Evolutionary conservation across 2,329 filamentous ascomycete genomes (phyloP).

Genomic region (Trichoderma lentiforme): DNA sequence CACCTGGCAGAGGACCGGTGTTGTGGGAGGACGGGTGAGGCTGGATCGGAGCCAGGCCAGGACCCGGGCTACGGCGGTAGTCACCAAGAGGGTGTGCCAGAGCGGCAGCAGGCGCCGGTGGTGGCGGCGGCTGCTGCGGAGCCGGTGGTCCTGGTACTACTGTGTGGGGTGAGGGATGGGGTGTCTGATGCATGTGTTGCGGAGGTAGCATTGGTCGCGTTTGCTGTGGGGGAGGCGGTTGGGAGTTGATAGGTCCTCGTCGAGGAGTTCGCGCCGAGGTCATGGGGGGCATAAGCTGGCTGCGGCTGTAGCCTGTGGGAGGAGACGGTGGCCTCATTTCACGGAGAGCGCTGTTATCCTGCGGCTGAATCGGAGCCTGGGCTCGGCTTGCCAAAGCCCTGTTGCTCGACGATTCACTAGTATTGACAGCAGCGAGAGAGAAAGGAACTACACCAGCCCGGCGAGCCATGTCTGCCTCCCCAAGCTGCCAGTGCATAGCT

Average conservation of each 20-base stretch:
- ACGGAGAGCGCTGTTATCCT: constrained; percentile 44
- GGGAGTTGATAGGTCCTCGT: constrained; percentile 36
- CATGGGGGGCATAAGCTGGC: constrained; percentile 32
- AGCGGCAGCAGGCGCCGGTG: constrained; percentile 23
- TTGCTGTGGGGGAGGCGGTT: constrained; percentile 28
- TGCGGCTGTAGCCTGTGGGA: constrained; percentile 39
- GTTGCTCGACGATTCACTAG: constrained; percentile 39
- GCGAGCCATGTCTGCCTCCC: constrained; percentile 88
- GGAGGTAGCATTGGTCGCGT: constrained; percentile 9
- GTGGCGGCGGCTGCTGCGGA: constrained; percentile 25
- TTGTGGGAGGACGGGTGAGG: constrained; percentile 37
- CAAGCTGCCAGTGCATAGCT: constrained; percentile 97
- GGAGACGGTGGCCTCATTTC: constrained; percentile 43
- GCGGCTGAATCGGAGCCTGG: constrained; percentile 45
- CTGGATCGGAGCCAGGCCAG: constrained; percentile 53
- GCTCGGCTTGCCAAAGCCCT: constrained; percentile 38
- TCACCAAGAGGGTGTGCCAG: constrained; percentile 25
- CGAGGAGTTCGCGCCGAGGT: constrained; percentile 37
- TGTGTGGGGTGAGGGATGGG: constrained; percentile 12
- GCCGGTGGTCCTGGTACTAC: constrained; percentile 20
- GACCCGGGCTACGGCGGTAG: constrained; percentile 34
- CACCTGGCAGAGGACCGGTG: constrained; percentile 54
- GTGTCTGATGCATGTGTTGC: constrained; percentile 26
- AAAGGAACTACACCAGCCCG: constrained; percentile 89
- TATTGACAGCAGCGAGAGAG: constrained; percentile 58